Evolutionary conservation across 2,329 filamentous ascomycete genomes (phyloP).

Genomic region (Fusarium concolor): DNA sequence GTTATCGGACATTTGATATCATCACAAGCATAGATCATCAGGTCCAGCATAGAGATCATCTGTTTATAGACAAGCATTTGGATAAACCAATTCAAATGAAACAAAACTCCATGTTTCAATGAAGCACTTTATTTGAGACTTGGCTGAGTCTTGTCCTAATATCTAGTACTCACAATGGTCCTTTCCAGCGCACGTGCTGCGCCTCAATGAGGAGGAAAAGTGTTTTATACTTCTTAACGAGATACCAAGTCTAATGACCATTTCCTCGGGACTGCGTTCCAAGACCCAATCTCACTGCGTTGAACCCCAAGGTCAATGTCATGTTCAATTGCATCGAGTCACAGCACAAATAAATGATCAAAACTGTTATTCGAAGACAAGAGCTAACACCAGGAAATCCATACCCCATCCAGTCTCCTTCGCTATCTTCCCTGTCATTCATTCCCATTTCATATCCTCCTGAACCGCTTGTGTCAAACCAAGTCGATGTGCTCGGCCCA

Average conservation of each 20-base stretch:
- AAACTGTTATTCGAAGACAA: slow-evolving; percentile 34
- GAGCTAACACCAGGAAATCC: slow-evolving; percentile 42
- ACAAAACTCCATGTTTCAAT: fast-evolving
- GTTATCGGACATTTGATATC: slow-evolving; percentile 18
- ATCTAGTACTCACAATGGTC: neutral
- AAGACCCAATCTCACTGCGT: neutral
- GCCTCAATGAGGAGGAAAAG: neutral
- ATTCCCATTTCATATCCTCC: slow-evolving; percentile 28
- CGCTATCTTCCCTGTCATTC: slow-evolving; percentile 16
- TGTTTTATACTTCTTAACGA: too few relatives aligned
- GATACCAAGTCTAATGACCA: neutral
- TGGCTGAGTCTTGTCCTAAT: fast-evolving
- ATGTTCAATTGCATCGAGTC: neutral
- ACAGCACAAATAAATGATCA: slow-evolving; percentile 11
- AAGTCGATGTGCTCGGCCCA: slow-evolving; percentile 28
- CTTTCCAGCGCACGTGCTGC: neutral
- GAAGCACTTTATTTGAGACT: neutral
- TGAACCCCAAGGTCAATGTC: neutral
- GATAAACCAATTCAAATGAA: neutral
- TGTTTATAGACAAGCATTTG: neutral
- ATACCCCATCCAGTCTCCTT: slow-evolving; percentile 36
- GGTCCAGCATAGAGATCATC: neutral
- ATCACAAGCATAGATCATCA: slow-evolving; percentile 1
- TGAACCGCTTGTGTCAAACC: slow-evolving; percentile 25
- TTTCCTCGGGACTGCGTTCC: neutral